Evolutionary conservation across 257 asterid genomes (phyloP).

Genomic region (Ilex aquifolium): DNA sequence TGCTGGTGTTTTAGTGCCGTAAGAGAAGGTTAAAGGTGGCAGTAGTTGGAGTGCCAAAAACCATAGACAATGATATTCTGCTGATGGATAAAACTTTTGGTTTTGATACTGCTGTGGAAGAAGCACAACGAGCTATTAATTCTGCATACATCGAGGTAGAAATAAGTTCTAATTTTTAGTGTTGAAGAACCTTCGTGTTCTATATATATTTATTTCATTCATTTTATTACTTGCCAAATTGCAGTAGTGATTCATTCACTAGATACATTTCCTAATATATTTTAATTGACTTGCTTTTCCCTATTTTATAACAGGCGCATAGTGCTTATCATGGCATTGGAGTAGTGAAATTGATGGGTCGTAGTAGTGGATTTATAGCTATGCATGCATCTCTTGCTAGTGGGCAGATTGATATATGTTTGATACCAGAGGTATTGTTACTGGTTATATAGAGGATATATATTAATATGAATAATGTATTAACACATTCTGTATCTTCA

Average conservation of each 20-base stretch:
- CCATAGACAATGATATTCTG: constrained; percentile 92
- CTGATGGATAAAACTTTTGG: constrained; percentile 98
- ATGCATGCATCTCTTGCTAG: constrained; percentile 99
- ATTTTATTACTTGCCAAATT: constrained; percentile 1
- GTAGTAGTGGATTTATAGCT: constrained; percentile 92
- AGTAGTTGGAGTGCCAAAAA: constrained; percentile 97
- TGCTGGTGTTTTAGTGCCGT: constrained; percentile 47
- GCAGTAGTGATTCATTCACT: background rate
- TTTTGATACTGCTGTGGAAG: constrained; percentile 99
- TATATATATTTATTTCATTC: constrained; percentile 8
- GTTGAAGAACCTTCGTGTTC: constrained; percentile 3
- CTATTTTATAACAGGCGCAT: constrained; percentile 62
- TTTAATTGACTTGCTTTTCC: constrained; percentile 9
- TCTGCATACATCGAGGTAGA: constrained; percentile 87
- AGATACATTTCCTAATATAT: constrained; percentile 2
- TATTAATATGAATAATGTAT: background rate
- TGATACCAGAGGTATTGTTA: constrained; percentile 81
- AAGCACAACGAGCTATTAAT: constrained; percentile 94
- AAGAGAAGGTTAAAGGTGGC: constrained; percentile 62
- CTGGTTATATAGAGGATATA: background rate
- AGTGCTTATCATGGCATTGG: constrained; percentile 97
- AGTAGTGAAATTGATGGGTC: constrained; percentile 94
- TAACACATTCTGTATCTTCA: constrained; percentile 15
- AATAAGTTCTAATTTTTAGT: constrained; percentile 11
- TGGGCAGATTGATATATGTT: constrained; percentile 91